A percentile compares a stretch with the other conserved stretches of the same genome.
These are phyloP conservation scores for Scheffersomyces coipomensis DNA, from an alignment of 805 yeast genomes.

Conservation along the genomic window DNA sequence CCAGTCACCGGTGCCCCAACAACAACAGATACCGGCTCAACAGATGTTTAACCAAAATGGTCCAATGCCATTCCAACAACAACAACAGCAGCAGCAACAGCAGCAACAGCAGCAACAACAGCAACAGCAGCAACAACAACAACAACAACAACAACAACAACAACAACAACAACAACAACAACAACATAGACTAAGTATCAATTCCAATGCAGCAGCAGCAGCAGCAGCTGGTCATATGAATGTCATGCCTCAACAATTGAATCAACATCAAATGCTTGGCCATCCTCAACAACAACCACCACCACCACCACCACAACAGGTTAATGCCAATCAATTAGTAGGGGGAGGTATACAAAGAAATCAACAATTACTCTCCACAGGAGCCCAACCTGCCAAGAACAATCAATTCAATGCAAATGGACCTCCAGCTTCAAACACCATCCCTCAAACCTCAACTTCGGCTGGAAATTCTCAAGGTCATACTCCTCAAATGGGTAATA, in stretches of 20 bases:
- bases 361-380: neutral
- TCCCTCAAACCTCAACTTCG: neutral
- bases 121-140: conserved; percentile 7
- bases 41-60: conserved; percentile 14
- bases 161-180: conserved; percentile 8
- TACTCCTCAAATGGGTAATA: conserved; percentile 29
- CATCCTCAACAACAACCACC: conserved; percentile 1
- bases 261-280: conserved; percentile 9
- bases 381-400: conserved; percentile 2
- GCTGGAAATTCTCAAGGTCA: conserved; percentile 23
- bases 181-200: neutral
- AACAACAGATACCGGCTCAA: conserved; percentile 21
- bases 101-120: conserved; percentile 1
- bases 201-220: conserved; percentile 2
- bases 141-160: conserved; percentile 5
- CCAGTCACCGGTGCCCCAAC: conserved; percentile 15
- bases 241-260: conserved; percentile 2
- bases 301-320: neutral
- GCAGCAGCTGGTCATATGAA: conserved; percentile 4
- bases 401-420: neutral
- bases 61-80: conserved; percentile 9
- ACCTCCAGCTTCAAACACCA: neutral
- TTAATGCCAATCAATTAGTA: neutral
- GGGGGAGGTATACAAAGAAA: neutral
- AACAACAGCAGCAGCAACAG: conserved; percentile 3